Percentiles rank a stretch among this genome's conserved stretches.
Conservation (phyloP, 208 protist species). For the Leishmania gerbilli region DNA sequence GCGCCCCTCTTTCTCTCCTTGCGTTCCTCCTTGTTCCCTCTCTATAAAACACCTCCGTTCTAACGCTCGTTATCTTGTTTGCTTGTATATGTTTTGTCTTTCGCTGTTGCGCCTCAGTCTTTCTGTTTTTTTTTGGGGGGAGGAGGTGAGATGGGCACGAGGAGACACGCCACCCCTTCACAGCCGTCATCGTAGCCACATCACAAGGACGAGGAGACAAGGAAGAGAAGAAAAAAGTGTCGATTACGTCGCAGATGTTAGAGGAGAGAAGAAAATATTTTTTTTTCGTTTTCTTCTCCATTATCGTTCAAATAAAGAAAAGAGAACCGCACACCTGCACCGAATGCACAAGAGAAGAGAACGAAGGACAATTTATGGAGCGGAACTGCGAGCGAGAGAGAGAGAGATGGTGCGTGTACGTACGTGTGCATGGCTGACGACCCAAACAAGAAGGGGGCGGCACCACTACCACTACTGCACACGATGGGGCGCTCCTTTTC, state of each 20-base stretch:
- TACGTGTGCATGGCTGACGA: neutral
- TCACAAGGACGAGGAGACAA: neutral
- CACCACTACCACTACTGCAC: neutral
- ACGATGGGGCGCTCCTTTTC: neutral
- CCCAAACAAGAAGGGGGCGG: neutral
- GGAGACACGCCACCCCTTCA: neutral
- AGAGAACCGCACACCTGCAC: neutral
- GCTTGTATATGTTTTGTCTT: neutral
- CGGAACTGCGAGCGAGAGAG: slow-evolving; percentile 2
- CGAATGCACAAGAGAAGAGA: neutral
- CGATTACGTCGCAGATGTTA: slow-evolving; percentile 3
- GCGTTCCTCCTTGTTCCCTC: neutral
- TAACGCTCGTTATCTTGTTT: neutral
- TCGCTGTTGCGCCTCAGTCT: neutral
- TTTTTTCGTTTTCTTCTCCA: neutral
- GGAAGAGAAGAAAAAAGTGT: neutral
- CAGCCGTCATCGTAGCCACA: neutral
- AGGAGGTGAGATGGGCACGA: neutral
- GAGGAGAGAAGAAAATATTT: neutral
- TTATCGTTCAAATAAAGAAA: slow-evolving; percentile 1
- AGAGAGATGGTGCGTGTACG: neutral
- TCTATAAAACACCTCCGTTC: neutral
- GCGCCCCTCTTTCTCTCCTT: neutral
- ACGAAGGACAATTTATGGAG: neutral
- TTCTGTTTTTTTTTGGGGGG: neutral